phyloP scores from a whole-genome alignment of 257 asterid species.

The Henckelia pumila region DNA sequence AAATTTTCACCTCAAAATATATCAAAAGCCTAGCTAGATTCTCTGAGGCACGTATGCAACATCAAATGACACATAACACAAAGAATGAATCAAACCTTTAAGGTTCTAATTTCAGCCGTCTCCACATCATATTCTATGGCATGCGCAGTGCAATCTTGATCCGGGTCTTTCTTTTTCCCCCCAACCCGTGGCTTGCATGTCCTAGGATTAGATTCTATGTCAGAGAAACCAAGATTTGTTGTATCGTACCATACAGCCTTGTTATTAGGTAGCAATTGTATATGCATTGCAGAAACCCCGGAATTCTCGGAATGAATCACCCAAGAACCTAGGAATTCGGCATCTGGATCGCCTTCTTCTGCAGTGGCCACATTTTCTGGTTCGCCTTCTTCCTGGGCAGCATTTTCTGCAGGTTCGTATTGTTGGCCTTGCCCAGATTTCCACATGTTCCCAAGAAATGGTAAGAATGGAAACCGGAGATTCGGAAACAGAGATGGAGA shows the following conservation, averaged over 20 bases:
- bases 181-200: constrained; percentile 38
- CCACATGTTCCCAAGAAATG: not conserved
- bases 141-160: constrained; percentile 72
- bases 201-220: constrained; percentile 36
- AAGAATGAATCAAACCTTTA: constrained; percentile 42
- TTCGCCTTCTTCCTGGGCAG: not conserved
- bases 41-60: not conserved
- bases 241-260: constrained; percentile 81
- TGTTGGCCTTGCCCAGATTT: not conserved
- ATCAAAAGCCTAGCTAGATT: not conserved
- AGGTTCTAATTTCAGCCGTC: constrained; percentile 47
- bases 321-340: constrained; percentile 44
- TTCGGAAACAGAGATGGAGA: not conserved
- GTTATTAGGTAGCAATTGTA: constrained; percentile 71
- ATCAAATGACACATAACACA: no score
- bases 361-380: not conserved
- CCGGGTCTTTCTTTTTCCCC: constrained; percentile 32
- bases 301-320: constrained; percentile 42
- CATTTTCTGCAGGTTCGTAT: no score
- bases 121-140: constrained; percentile 62
- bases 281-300: constrained; percentile 84
- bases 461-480: not conserved
- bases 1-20: not conserved
- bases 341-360: not conserved
- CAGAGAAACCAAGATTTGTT: constrained; percentile 66